phyloP scores from a whole-genome alignment of 257 asterid genomes.

The Echites panduratus region DNA sequence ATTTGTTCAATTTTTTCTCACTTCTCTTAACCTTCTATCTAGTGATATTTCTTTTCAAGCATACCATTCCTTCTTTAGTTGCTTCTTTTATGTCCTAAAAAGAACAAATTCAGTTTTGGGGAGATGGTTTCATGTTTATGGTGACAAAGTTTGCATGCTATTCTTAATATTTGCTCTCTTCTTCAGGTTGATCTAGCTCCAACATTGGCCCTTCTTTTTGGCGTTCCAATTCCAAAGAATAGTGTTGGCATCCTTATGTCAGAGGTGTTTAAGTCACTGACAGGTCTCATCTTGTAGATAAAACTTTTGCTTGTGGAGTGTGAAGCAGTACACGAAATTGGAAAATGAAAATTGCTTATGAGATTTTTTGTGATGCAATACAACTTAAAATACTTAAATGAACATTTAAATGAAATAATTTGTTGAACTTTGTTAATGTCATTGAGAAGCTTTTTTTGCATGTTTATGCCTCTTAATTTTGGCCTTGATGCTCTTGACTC shows the following conservation, averaged over 20 bases:
- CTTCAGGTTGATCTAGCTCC: slow-evolving; percentile 77
- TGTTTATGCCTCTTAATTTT: neutral
- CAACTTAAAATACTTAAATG: neutral
- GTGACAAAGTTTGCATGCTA: neutral
- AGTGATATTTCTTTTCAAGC: neutral
- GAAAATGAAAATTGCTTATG: neutral
- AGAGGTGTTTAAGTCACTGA: slow-evolving; percentile 50
- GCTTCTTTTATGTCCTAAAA: neutral
- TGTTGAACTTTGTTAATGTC: neutral
- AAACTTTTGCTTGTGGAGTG: slow-evolving; percentile 5
- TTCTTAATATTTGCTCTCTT: slow-evolving; percentile 7
- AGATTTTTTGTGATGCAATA: neutral
- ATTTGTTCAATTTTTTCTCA: no score
- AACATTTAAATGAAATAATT: neutral
- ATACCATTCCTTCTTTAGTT: neutral
- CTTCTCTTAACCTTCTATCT: neutral
- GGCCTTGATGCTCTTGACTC: neutral
- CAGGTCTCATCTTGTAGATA: slow-evolving; percentile 42
- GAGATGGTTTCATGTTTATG: neutral
- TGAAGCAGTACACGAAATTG: neutral
- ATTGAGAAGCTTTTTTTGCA: neutral
- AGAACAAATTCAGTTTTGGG: neutral
- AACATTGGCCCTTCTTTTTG: slow-evolving; percentile 84
- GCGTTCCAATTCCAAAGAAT: slow-evolving; percentile 87
- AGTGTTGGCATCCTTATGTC: slow-evolving; percentile 69